phyloP scores from a whole-genome alignment of 108 stramenopile species.

The Discostella stelligeroides region DNA sequence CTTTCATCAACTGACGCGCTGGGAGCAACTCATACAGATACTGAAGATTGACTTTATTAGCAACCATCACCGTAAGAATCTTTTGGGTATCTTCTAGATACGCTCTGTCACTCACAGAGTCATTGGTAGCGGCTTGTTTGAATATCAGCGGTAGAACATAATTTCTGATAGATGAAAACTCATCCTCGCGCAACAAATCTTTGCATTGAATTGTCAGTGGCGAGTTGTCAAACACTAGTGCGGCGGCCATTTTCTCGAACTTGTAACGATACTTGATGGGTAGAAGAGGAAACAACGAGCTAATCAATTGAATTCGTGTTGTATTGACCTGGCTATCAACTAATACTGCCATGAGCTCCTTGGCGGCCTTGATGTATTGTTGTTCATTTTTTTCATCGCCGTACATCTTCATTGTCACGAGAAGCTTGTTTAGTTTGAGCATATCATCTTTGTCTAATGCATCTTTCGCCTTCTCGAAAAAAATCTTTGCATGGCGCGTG shows the following conservation, averaged over 20 bases:
- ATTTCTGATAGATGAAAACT: slow-evolving; percentile 35
- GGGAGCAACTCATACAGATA: slow-evolving; percentile 33
- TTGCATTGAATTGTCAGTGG: slow-evolving; percentile 41
- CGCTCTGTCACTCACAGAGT: slow-evolving; percentile 20
- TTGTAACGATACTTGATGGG: slow-evolving; percentile 55
- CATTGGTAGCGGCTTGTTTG: slow-evolving; percentile 10
- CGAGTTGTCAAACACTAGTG: slow-evolving; percentile 50
- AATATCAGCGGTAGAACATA: slow-evolving; percentile 31
- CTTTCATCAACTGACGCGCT: slow-evolving; percentile 30
- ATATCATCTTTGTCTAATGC: slow-evolving; percentile 53
- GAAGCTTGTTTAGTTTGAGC: slow-evolving; percentile 51
- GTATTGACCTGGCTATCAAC: slow-evolving; percentile 16
- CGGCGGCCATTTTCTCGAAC: slow-evolving; percentile 50
- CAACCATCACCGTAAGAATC: slow-evolving; percentile 22
- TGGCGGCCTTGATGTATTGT: slow-evolving; percentile 37
- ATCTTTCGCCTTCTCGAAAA: slow-evolving; percentile 48
- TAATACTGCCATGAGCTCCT: slow-evolving; percentile 33
- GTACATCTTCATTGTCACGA: slow-evolving; percentile 70
- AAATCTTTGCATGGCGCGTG: slow-evolving; percentile 41
- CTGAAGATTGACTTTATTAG: slow-evolving; percentile 12
- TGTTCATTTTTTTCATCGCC: slow-evolving; percentile 38
- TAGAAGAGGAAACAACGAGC: slow-evolving; percentile 61
- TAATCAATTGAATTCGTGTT: slow-evolving; percentile 51
- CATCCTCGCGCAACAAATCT: slow-evolving; percentile 15
- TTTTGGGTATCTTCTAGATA: slow-evolving; percentile 33